A percentile compares a stretch with the other conserved stretches of the same genome.
Conservation (phyloP, 1,284 basidiomycete genomes). For the Sphagnurus paluster region DNA sequence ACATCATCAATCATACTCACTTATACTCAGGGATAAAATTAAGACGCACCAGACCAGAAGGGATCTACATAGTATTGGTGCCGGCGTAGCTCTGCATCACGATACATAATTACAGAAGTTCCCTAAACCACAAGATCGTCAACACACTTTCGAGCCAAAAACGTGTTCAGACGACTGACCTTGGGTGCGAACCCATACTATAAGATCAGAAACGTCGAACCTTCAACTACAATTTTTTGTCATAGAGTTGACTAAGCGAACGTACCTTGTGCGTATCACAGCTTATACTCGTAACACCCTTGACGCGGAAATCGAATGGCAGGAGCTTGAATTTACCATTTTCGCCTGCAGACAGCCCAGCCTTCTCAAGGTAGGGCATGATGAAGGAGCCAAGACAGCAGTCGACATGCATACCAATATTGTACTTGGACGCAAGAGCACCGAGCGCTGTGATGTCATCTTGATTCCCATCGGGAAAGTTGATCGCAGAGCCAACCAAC, state of each 20-base stretch:
- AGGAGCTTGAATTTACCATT: constrained; percentile 50
- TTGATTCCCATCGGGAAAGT: constrained; percentile 89
- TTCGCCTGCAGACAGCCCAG: constrained; percentile 52
- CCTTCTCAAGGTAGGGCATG: constrained; percentile 80
- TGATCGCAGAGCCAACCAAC: constrained; percentile 89
- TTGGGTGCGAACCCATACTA: constrained; percentile 87
- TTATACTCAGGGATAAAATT: neutral
- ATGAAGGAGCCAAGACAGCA: constrained; percentile 94
- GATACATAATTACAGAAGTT: constrained; percentile 94
- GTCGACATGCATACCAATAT: constrained; percentile 90
- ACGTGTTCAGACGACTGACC: constrained; percentile 40
- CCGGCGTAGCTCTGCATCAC: constrained; percentile 66
- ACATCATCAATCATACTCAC: neutral
- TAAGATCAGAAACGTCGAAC: too few relatives aligned
- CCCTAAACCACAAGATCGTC: constrained; percentile 49
- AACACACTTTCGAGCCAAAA: neutral
- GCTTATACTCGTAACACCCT: constrained; percentile 87
- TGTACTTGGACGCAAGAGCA: constrained; percentile 72
- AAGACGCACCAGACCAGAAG: constrained; percentile 65
- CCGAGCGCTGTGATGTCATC: constrained; percentile 88
- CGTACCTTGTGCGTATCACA: constrained; percentile 90
- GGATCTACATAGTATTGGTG: constrained; percentile 87
- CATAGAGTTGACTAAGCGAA: too few relatives aligned
- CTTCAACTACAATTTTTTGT: too few relatives aligned
- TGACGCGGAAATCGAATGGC: constrained; percentile 87